Evolutionary conservation across 2,329 filamentous ascomycete genomes (phyloP).

Genomic region (Paecilomyces sp.): DNA sequence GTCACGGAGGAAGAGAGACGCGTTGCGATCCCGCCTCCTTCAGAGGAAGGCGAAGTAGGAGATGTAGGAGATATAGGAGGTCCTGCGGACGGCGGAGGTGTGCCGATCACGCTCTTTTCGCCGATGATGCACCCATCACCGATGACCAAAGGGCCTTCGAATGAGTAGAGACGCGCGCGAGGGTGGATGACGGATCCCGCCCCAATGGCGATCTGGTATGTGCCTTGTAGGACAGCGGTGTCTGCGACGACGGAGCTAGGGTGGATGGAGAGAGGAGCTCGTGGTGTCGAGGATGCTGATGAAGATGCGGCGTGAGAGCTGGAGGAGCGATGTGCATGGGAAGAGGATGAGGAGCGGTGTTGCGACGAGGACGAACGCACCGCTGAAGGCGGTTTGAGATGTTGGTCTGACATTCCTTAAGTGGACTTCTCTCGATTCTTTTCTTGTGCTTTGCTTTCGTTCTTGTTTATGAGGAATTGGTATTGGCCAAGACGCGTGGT

Average conservation of each 20-base stretch:
- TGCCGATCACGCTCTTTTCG: conserved; percentile 49
- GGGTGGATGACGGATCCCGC: conserved; percentile 80
- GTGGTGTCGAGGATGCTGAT: conserved; percentile 16
- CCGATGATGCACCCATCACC: conserved; percentile 76
- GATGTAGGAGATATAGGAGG: conserved; percentile 4
- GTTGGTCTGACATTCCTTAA: conserved; percentile 1
- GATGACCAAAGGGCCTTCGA: conserved; percentile 69
- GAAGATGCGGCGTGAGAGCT: conserved; percentile 10
- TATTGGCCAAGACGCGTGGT: neutral
- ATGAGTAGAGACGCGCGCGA: conserved; percentile 70
- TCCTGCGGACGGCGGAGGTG: conserved; percentile 46
- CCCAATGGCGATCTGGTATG: conserved; percentile 69
- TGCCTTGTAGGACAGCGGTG: conserved; percentile 47
- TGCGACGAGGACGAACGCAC: neutral
- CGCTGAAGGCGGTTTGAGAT: conserved; percentile 22
- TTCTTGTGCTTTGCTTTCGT: neutral
- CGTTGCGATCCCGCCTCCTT: conserved; percentile 11
- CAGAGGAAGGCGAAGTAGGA: conserved; percentile 3
- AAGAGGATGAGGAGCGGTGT: conserved; percentile 17
- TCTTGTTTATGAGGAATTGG: neutral
- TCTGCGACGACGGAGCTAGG: conserved; percentile 33
- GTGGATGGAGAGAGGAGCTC: conserved; percentile 29
- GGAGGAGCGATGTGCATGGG: conserved; percentile 2
- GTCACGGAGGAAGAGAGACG: conserved; percentile 32
- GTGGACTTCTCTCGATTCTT: neutral